Evolutionary conservation across 2,329 filamentous ascomycete genomes (phyloP), one percentile per base, ranked within the genome.

Genomic region (Alternaria arborescens): DNA sequence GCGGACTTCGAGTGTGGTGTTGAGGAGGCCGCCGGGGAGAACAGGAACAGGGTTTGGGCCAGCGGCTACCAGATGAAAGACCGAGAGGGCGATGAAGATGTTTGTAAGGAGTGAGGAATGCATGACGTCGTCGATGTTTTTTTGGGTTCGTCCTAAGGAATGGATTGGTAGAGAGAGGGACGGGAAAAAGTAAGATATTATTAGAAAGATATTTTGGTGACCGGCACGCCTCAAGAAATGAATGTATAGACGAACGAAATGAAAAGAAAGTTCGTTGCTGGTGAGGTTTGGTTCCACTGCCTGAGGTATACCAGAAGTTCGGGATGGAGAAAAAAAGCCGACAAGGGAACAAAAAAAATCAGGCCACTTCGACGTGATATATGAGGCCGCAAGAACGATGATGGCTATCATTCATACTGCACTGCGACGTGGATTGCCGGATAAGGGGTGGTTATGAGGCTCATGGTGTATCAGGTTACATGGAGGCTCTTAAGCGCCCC

Each of bases 291-390:
- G 61, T 53, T 53, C 44, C 51, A 50, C 53, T 64, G 66, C 65
- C 70, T 65, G 48, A 71, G 70, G 69, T 68, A 58, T 60, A 68
- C 60, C 57, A 64, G 60, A 66, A 58, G 48, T 22, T 52, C n/a
- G 50, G 46, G 53, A 56, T 54, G 26, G 41, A 26, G 63, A 67
- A 48, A 52, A 52, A 66, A 38, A 64, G 65, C 59, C 67, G 59
- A 66, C 67, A 69, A 68, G 63, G 62, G 50, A 60, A 66, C 46
- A 32, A 56, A 63, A 63, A 63, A 71, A 68, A 72, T 73, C 73
- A 76, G 72, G 73, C 71, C 72, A 76, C 69, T 65, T 66, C 53
- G 51, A 48, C 58, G 67, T 65, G 66, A 67, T 73, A 71, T 76
- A 75, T 73, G 69, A 72, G 65, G 62, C 63, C 64, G 59, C 62